phyloP scores from a whole-genome alignment of 495 filamentous ascomycete species.

The Terfezia boudieri region DNA sequence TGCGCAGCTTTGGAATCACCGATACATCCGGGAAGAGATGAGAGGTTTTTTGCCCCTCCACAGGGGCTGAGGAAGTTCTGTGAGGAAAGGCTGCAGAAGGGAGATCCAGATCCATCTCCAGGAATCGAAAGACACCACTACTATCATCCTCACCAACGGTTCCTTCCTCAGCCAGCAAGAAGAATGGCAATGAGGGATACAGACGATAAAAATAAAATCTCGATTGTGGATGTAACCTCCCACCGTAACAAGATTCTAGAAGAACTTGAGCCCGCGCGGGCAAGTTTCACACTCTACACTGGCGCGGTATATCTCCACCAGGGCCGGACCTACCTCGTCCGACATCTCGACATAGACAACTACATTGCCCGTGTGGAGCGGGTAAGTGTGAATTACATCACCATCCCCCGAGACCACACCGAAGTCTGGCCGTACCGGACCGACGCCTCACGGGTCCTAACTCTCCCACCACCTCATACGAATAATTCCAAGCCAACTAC shows the following conservation, averaged over 20 bases:
- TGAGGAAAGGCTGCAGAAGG: conserved; percentile 6
- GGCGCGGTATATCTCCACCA: conserved; percentile 96
- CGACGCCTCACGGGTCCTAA: conserved; percentile 51
- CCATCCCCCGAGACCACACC: conserved; percentile 23
- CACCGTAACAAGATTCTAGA: conserved; percentile 69
- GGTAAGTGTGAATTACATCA: conserved; percentile 54
- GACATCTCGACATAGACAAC: conserved; percentile 60
- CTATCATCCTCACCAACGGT: conserved; percentile 55
- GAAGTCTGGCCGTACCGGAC: conserved; percentile 32
- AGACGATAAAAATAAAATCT: conserved; percentile 55
- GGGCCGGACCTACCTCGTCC: conserved; percentile 74
- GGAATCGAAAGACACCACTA: neutral
- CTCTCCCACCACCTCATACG: neutral
- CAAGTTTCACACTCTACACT: conserved; percentile 91
- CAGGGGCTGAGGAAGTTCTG: neutral
- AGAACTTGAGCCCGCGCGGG: conserved; percentile 84
- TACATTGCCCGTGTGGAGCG: conserved; percentile 41
- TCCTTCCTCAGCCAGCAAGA: conserved; percentile 38
- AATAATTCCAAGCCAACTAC: conserved; percentile 19
- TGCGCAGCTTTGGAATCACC: conserved; percentile 94
- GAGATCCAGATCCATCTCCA: conserved; percentile 43
- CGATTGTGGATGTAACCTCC: conserved; percentile 73
- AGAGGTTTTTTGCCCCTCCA: conserved; percentile 47
- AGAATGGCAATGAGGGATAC: neutral
- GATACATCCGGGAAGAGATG: conserved; percentile 53